phyloP scores from a whole-genome alignment of 2,329 filamentous ascomycete species.

The Trichoderma sp. region DNA sequence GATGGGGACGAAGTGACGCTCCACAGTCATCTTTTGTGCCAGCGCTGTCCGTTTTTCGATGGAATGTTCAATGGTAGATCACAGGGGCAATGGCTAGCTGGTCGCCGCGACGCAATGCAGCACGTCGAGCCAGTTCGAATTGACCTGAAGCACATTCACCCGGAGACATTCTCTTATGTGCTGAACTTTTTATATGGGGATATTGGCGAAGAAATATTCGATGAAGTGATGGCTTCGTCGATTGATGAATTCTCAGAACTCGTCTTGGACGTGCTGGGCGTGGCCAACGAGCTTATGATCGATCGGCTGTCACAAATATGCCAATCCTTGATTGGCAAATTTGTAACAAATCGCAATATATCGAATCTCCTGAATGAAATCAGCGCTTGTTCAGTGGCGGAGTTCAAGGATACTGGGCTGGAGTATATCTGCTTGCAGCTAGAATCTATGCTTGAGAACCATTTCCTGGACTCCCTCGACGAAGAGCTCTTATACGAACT shows the following conservation, averaged over 20 bases:
- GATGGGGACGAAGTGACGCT: slow-evolving; percentile 68
- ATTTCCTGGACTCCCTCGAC: slow-evolving; percentile 80
- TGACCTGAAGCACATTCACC: slow-evolving; percentile 77
- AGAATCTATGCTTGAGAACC: slow-evolving; percentile 88
- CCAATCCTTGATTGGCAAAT: slow-evolving; percentile 77
- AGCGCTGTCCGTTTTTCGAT: slow-evolving; percentile 88
- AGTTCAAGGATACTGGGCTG: slow-evolving; percentile 83
- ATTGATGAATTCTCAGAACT: slow-evolving; percentile 84
- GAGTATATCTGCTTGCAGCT: slow-evolving; percentile 91
- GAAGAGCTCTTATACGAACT: slow-evolving; percentile 78
- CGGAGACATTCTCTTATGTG: slow-evolving; percentile 72
- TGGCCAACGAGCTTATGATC: slow-evolving; percentile 93
- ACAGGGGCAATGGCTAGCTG: slow-evolving; percentile 76
- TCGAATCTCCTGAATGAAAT: slow-evolving; percentile 82
- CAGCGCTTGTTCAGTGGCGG: slow-evolving; percentile 74
- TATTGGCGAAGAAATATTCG: slow-evolving; percentile 74
- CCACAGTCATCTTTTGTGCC: slow-evolving; percentile 77
- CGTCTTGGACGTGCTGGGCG: slow-evolving; percentile 85
- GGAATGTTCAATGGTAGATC: slow-evolving; percentile 88
- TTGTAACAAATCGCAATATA: slow-evolving; percentile 83
- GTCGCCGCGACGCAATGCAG: slow-evolving; percentile 52
- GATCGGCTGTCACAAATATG: slow-evolving; percentile 87
- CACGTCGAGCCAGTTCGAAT: slow-evolving; percentile 56
- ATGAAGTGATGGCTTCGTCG: slow-evolving; percentile 66
- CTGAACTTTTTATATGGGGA: slow-evolving; percentile 82